Conservation (phyloP, 768 basidiomycete species). For the Amanita brunnescens region DNA sequence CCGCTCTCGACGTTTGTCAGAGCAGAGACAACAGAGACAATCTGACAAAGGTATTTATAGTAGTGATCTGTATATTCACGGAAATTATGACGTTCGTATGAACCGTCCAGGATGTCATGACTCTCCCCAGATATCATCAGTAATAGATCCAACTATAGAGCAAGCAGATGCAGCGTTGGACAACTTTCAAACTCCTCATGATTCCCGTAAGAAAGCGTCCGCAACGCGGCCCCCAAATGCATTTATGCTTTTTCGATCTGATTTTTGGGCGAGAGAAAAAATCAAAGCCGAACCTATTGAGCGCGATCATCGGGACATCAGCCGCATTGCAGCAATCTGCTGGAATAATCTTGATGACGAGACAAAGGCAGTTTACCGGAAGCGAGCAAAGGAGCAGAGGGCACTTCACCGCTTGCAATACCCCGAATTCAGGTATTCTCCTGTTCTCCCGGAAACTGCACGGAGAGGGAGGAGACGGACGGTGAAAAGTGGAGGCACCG, state of each 20-base stretch:
- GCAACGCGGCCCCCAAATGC: constrained; percentile 68
- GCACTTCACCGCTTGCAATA: constrained; percentile 35
- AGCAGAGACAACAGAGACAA: constrained; percentile 12
- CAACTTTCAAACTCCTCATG: not conserved
- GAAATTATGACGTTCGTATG: not conserved
- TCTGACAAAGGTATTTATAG: constrained; percentile 1
- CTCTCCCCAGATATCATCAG: not conserved
- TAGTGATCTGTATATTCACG: not conserved
- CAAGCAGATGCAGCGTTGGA: too few species aligned
- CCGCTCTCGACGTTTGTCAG: constrained; percentile 37
- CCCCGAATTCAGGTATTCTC: constrained; percentile 50
- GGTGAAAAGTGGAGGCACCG: constrained; percentile 22
- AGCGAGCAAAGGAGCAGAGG: constrained; percentile 35
- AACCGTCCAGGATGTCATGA: not conserved
- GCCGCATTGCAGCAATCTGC: constrained; percentile 50
- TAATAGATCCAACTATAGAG: not conserved
- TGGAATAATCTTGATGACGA: constrained; percentile 46
- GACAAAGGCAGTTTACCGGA: constrained; percentile 33
- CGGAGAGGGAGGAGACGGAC: not conserved
- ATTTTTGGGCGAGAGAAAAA: constrained; percentile 47
- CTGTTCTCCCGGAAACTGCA: constrained; percentile 20
- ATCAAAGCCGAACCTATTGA: constrained; percentile 39
- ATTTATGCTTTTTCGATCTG: constrained; percentile 66
- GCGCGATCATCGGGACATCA: constrained; percentile 60
- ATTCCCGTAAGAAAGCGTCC: constrained; percentile 26